These are phyloP conservation scores for Pichia eremophila DNA, from an alignment of 805 yeast species.

Conservation along the genomic window DNA sequence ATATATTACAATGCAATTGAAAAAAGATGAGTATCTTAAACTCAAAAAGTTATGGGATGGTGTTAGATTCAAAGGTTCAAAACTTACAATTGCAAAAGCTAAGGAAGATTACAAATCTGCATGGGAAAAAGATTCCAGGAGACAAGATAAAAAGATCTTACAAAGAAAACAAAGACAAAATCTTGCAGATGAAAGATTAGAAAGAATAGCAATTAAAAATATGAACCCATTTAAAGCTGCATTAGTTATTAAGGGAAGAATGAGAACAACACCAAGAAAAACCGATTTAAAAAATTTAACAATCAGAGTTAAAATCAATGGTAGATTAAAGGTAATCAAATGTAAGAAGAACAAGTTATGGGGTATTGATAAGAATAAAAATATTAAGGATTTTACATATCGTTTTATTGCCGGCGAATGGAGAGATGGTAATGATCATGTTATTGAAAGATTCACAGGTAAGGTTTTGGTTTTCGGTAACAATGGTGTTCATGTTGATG, in stretches of 20 bases:
- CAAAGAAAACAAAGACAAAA: constrained; percentile 24
- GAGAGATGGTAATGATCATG: constrained; percentile 73
- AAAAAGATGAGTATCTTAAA: constrained; percentile 35
- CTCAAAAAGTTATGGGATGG: constrained; percentile 57
- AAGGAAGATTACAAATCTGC: constrained; percentile 39
- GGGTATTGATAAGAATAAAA: constrained; percentile 75
- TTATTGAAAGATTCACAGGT: constrained; percentile 48
- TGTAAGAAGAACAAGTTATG: constrained; percentile 74
- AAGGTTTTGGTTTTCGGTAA: constrained; percentile 23
- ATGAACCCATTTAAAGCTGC: constrained; percentile 25
- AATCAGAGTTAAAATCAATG: constrained; percentile 53
- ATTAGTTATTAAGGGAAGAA: constrained; percentile 40
- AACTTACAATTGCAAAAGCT: constrained; percentile 53
- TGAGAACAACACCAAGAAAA: constrained; percentile 47
- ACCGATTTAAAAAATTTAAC: constrained; percentile 43
- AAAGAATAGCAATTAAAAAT: constrained; percentile 37
- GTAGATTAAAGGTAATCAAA: constrained; percentile 45
- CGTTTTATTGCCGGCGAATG: constrained; percentile 58
- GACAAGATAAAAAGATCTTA: constrained; percentile 29
- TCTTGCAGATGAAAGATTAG: constrained; percentile 27
- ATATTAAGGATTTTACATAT: constrained; percentile 52
- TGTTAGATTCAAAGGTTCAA: constrained; percentile 65
- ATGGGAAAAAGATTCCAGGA: constrained; percentile 37
- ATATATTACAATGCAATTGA: constrained; percentile 50
- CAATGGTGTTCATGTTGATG: constrained; percentile 9